phyloP scores from a whole-genome alignment of 805 yeast species.

The Starmera caribaea region DNA sequence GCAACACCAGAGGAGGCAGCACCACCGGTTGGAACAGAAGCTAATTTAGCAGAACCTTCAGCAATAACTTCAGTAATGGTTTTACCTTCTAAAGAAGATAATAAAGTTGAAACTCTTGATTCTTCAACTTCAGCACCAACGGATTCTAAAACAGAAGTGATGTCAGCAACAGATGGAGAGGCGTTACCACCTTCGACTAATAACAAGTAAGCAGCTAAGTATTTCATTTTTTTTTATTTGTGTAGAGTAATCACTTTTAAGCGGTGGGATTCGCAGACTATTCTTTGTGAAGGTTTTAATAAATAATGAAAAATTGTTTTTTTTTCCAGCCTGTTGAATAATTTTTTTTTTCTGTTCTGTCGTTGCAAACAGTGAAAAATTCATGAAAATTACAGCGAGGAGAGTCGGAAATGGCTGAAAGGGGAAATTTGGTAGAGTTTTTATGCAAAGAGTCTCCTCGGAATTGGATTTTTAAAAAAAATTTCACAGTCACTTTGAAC shows the following conservation, averaged over 20 bases:
- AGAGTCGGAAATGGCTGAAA: not conserved
- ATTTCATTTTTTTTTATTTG: conserved; percentile 42
- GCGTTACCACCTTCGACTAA: conserved; percentile 82
- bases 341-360: not conserved
- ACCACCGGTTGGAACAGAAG: conserved; percentile 78
- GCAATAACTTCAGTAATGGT: conserved; percentile 62
- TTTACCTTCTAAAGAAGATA: conserved; percentile 74
- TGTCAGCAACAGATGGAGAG: conserved; percentile 71
- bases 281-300: conserved; percentile 36
- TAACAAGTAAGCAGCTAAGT: conserved; percentile 89
- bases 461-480: not conserved
- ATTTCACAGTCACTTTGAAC: conserved; percentile 2
- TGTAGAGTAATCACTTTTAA: conserved; percentile 72
- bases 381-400: not conserved
- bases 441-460: not conserved
- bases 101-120: conserved; percentile 59
- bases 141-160: conserved; percentile 60
- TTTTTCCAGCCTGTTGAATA: too few species aligned
- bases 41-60: conserved; percentile 72
- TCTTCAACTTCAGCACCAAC: conserved; percentile 78
- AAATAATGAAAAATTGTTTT: too few species aligned
- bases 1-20: conserved; percentile 57
- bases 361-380: too few species aligned
- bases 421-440: not conserved
- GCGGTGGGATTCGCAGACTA: conserved; percentile 64